phyloP scores from a whole-genome alignment of 805 yeast species.

The Teunomyces lycoperdinae region DNA sequence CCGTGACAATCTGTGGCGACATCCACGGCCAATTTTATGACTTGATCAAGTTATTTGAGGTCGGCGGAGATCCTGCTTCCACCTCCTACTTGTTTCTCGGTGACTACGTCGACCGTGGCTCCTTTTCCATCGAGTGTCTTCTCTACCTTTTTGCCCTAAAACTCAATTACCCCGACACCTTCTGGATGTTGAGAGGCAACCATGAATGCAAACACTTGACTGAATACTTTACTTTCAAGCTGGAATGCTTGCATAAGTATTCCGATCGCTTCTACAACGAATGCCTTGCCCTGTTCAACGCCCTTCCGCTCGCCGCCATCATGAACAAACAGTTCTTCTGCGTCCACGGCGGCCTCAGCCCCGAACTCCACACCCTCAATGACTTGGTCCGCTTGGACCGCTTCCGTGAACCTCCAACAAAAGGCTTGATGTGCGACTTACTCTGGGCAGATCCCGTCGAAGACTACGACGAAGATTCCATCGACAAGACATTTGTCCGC shows the following conservation, averaged over 20 bases:
- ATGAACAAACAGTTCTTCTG: conserved; percentile 94
- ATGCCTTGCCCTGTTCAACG: conserved; percentile 74
- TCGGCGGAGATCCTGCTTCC: conserved; percentile 82
- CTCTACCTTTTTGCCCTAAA: conserved; percentile 77
- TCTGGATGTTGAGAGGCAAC: conserved; percentile 87
- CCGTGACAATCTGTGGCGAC: conserved; percentile 95
- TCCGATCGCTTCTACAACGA: conserved; percentile 62
- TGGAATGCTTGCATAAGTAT: conserved; percentile 87
- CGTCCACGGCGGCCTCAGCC: conserved; percentile 95
- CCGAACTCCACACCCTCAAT: conserved; percentile 66
- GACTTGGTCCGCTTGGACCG: conserved; percentile 72
- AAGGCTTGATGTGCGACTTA: conserved; percentile 90
- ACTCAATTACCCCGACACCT: conserved; percentile 65
- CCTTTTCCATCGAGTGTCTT: conserved; percentile 80
- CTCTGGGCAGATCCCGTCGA: conserved; percentile 97
- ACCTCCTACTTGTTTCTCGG: conserved; percentile 84
- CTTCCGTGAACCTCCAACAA: conserved; percentile 89
- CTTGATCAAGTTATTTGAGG: conserved; percentile 84
- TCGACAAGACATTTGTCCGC: conserved; percentile 51
- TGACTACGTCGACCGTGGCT: conserved; percentile 94
- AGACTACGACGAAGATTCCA: conserved; percentile 61
- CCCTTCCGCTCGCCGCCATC: conserved; percentile 87
- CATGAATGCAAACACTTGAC: conserved; percentile 95
- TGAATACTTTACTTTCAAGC: conserved; percentile 87
- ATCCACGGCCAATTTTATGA: conserved; percentile 96